phyloP scores from a whole-genome alignment of 2,329 filamentous ascomycete genomes.

The Nothophaeocryptopus gaeumannii region DNA sequence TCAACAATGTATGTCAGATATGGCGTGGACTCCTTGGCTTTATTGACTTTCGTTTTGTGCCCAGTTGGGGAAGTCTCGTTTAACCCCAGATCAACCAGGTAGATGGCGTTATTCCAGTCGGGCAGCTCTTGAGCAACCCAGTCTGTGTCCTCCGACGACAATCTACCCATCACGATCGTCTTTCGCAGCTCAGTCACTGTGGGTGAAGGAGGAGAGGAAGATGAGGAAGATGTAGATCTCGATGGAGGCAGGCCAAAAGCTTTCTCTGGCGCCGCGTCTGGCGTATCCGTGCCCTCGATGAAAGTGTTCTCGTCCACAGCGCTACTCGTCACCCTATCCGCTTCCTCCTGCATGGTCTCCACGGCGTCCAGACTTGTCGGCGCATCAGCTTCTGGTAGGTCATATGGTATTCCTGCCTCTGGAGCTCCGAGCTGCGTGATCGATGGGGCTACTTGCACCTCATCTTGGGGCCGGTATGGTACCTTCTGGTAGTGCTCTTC shows the following conservation, averaged over 20 bases:
- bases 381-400: too few relatives aligned
- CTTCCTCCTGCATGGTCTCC: too few relatives aligned
- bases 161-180: constrained; percentile 42
- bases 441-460: constrained; percentile 2
- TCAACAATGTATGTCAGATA: constrained; percentile 50
- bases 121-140: constrained; percentile 46
- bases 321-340: too few relatives aligned
- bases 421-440: neutral
- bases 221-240: too few relatives aligned
- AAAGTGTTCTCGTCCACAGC: too few relatives aligned
- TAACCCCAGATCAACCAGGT: constrained; percentile 40
- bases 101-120: constrained; percentile 49
- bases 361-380: too few relatives aligned
- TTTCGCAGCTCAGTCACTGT: constrained; percentile 11
- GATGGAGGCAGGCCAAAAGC: too few relatives aligned
- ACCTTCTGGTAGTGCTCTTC: neutral
- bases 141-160: constrained; percentile 43
- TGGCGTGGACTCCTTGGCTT: constrained; percentile 47
- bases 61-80: constrained; percentile 23
- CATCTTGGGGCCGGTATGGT: constrained; percentile 5
- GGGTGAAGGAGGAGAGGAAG: too few relatives aligned
- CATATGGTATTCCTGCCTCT: neutral
- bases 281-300: too few relatives aligned
- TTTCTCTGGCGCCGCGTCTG: too few relatives aligned
- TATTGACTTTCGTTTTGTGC: constrained; percentile 32